Conservation (phyloP, 495 filamentous ascomycete species). For the Usnea hakonensis region DNA sequence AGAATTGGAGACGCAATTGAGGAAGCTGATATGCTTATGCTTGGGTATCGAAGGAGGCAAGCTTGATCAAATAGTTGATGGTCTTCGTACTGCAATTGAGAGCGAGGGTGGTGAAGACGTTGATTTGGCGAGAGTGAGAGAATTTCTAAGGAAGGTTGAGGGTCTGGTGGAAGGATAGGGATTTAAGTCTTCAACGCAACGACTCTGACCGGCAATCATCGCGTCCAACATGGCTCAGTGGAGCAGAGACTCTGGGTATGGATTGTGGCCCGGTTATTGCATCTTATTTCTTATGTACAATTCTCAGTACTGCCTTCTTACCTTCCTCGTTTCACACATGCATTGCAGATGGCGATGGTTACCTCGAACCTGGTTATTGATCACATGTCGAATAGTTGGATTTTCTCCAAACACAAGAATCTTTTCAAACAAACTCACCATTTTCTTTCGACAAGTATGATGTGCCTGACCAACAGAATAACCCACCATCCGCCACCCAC, state of each 20-base stretch:
- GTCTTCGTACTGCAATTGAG: conserved; percentile 60
- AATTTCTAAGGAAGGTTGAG: conserved; percentile 68
- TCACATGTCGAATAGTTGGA: no score
- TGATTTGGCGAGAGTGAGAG: conserved; percentile 59
- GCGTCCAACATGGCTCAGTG: background rate
- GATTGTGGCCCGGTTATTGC: background rate
- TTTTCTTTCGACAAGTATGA: no score
- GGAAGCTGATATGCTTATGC: conserved; percentile 61
- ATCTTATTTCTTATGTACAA: background rate
- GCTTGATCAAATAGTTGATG: conserved; percentile 57
- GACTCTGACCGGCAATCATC: background rate
- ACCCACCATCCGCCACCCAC: no score
- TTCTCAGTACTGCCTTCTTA: background rate
- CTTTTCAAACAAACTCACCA: no score
- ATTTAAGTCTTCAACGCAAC: background rate
- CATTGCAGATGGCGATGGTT: background rate
- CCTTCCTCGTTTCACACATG: background rate
- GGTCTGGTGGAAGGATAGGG: conserved; percentile 21
- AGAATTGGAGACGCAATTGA: conserved; percentile 62
- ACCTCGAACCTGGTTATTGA: background rate
- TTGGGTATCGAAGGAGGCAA: conserved; percentile 49
- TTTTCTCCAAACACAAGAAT: no score
- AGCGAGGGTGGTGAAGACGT: conserved; percentile 58
- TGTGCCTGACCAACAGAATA: no score
- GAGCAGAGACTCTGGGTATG: background rate